Conservation (phyloP, 352 stramenopile species). For the Phytophthora crassamura region DNA sequence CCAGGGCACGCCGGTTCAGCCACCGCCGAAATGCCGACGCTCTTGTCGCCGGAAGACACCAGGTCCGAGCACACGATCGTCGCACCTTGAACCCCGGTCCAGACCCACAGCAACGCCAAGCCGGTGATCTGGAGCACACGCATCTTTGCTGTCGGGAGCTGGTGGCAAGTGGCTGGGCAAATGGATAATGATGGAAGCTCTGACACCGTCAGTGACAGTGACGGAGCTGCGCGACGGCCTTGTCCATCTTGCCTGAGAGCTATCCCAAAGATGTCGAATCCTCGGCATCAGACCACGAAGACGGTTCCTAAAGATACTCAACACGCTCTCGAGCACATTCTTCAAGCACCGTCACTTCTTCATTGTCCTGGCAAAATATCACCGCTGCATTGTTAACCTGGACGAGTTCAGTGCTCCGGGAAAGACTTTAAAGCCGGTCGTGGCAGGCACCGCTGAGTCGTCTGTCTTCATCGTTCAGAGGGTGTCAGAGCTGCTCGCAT, state of each 20-base stretch:
- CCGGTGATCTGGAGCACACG: conserved; percentile 26
- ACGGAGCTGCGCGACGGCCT: not conserved
- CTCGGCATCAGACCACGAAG: conserved; percentile 32
- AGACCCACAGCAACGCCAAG: conserved; percentile 33
- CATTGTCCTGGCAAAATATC: not conserved
- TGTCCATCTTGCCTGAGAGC: not conserved
- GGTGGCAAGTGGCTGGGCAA: conserved; percentile 6
- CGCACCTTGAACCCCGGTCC: conserved; percentile 23
- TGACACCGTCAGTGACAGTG: no score
- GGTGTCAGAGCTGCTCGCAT: conserved; percentile 3
- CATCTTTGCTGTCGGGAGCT: conserved; percentile 26
- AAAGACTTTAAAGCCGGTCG: not conserved
- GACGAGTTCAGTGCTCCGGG: not conserved
- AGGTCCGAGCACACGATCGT: conserved; percentile 26
- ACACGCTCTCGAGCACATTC: not conserved
- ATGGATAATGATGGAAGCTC: conserved; percentile 12
- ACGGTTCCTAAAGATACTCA: conserved; percentile 33
- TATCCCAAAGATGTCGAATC: conserved; percentile 34
- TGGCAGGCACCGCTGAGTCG: conserved; percentile 19
- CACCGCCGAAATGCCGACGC: conserved; percentile 43
- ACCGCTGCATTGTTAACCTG: no score
- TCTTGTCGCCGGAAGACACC: conserved; percentile 40
- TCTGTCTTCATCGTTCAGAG: conserved; percentile 23
- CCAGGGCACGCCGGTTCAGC: conserved; percentile 27
- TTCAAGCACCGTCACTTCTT: conserved; percentile 5